Percentiles rank a stretch among this genome's conserved stretches.
phyloP scores from a whole-genome alignment of 495 filamentous ascomycete species.

The Thozetella sp. region DNA sequence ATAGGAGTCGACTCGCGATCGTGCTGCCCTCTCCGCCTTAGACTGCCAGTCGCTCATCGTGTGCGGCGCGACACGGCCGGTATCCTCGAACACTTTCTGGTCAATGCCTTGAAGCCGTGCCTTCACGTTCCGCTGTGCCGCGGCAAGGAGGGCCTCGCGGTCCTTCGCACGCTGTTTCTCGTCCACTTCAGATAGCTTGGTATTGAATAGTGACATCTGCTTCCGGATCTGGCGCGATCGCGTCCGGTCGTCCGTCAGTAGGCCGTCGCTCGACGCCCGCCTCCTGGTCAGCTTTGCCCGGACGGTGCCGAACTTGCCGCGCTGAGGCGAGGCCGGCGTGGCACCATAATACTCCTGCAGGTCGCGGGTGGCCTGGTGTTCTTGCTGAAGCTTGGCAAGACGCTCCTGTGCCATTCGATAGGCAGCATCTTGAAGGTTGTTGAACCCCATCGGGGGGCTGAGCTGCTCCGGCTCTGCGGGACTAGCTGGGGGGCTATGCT shows the following conservation, averaged over 20 bases:
- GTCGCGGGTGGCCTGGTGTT: slow-evolving; percentile 55
- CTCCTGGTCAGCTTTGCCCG: slow-evolving; percentile 58
- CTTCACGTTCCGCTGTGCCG: slow-evolving; percentile 83
- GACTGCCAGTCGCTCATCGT: slow-evolving; percentile 78
- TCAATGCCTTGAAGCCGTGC: slow-evolving; percentile 78
- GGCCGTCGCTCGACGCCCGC: slow-evolving; percentile 71
- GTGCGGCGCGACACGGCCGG: slow-evolving; percentile 71
- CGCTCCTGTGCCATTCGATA: slow-evolving; percentile 84
- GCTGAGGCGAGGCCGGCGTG: slow-evolving; percentile 28
- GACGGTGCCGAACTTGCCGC: slow-evolving; percentile 55
- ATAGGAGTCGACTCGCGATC: slow-evolving; percentile 60
- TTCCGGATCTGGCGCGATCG: slow-evolving; percentile 72
- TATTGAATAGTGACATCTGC: slow-evolving; percentile 78
- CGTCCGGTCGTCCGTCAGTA: slow-evolving; percentile 63
- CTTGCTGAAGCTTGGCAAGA: slow-evolving; percentile 75
- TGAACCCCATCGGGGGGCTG: slow-evolving; percentile 36
- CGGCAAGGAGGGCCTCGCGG: slow-evolving; percentile 71
- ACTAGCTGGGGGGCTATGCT: neutral
- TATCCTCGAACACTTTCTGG: slow-evolving; percentile 73
- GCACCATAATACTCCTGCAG: slow-evolving; percentile 78
- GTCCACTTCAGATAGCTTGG: slow-evolving; percentile 68
- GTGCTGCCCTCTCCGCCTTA: slow-evolving; percentile 67
- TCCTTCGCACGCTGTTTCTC: slow-evolving; percentile 74
- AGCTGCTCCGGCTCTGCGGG: slow-evolving; percentile 25
- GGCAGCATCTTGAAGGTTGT: slow-evolving; percentile 78